Conservation (phyloP, 768 basidiomycete species). For the Naganishia randhawae region DNA sequence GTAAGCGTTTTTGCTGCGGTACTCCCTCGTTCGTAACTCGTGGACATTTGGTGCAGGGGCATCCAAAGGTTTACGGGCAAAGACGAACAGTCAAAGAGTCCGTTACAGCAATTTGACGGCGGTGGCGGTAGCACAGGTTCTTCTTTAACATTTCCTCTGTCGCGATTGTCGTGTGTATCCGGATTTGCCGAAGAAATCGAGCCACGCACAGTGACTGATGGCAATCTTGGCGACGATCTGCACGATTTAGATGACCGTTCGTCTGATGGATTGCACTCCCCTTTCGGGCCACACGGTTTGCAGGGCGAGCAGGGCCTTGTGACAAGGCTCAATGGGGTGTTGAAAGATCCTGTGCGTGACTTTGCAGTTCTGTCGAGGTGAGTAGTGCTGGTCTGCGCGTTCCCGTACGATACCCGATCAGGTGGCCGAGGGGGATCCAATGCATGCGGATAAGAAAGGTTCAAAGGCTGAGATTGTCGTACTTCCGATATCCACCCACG, state of each 20-base stretch:
- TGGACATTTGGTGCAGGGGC: slow-evolving; percentile 14
- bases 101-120: slow-evolving; percentile 11
- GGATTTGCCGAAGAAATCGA: background rate
- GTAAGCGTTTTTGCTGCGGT: background rate
- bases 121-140: background rate
- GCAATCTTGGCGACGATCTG: background rate
- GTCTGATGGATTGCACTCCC: background rate
- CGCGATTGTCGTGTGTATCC: background rate
- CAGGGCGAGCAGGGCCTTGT: background rate
- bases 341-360: background rate
- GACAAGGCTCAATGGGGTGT: background rate
- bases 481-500: background rate
- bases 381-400: background rate
- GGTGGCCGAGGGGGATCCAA: background rate
- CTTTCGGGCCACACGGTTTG: background rate
- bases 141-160: background rate
- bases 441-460: background rate
- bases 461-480: background rate
- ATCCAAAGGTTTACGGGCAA: slow-evolving; percentile 8
- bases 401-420: background rate
- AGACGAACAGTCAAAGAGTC: slow-evolving; percentile 12
- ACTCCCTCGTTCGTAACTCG: slow-evolving; percentile 15
- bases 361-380: background rate
- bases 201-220: background rate
- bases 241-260: background rate